Evolutionary conservation across 2,329 filamentous ascomycete species (phyloP).

Genomic region (Aspergillus latus): DNA sequence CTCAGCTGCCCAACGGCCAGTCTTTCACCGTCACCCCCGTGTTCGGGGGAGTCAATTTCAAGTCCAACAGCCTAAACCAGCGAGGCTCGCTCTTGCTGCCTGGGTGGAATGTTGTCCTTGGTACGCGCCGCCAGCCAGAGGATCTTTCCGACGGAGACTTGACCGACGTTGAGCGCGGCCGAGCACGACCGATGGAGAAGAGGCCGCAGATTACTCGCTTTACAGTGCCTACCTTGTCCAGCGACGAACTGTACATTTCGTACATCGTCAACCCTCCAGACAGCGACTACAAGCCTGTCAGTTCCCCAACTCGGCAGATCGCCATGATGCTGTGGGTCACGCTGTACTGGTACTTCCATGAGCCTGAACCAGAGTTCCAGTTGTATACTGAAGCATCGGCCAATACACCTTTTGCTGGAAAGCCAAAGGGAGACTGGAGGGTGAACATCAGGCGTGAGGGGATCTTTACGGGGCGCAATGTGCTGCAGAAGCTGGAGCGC

Average conservation of each 20-base stretch:
- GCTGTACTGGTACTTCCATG: slow-evolving; percentile 97
- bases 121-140: slow-evolving; percentile 59
- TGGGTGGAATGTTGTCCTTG: slow-evolving; percentile 86
- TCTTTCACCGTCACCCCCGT: slow-evolving; percentile 77
- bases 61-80: slow-evolving; percentile 70
- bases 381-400: slow-evolving; percentile 64
- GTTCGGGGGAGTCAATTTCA: slow-evolving; percentile 91
- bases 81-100: slow-evolving; percentile 68
- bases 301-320: slow-evolving; percentile 81
- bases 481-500: slow-evolving; percentile 86
- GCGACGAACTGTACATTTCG: slow-evolving; percentile 86
- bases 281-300: slow-evolving; percentile 74
- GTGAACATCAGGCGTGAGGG: slow-evolving; percentile 83
- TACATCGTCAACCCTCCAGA: slow-evolving; percentile 82
- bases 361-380: slow-evolving; percentile 67
- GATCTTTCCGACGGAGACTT: slow-evolving; percentile 20
- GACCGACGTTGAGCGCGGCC: slow-evolving; percentile 16
- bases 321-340: slow-evolving; percentile 97
- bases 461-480: slow-evolving; percentile 77
- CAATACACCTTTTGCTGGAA: slow-evolving; percentile 66
- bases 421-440: slow-evolving; percentile 80
- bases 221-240: slow-evolving; percentile 69
- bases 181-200: slow-evolving; percentile 18
- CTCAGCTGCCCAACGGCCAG: slow-evolving; percentile 82
- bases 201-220: slow-evolving; percentile 50